Evolutionary conservation across 169 alveolate genomes (phyloP), one percentile per base, ranked within the genome.

Genomic region (Eimeria praecox): DNA sequence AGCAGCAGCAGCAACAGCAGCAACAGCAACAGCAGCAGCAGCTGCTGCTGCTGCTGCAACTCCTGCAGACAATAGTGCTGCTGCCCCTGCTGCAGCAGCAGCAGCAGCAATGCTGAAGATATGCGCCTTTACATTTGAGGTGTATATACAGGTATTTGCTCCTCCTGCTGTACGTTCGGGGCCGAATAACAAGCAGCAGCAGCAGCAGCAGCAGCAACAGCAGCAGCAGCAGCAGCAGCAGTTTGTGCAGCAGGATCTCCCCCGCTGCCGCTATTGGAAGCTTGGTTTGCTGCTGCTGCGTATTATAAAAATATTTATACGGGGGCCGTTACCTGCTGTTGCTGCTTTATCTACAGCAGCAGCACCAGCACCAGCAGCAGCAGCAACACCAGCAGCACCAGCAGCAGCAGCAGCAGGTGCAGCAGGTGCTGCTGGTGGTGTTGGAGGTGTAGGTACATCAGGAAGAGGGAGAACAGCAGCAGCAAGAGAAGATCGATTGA

Each of bases 261-360:
- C 95, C 40, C 94, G 78, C 46, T 75, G 75, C 54, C 75, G 96
- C 40, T 93, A 93, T 89, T 93, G 96, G 96, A 52, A 93, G 35
- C 38, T 93, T 33, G 96, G 93, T 8, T 69, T 56, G 46, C 71
- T 93, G 66, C 93, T 80, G 64, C 64, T 49, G 33, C 86, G 96
- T 44, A 62, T 20, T n/a, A 49, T 93, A 71, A 88, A 93, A 16
- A 56, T 52, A 2, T 27, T 93, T 14, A 42, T 93, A 12, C 87
- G 96, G 40, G 96, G 96, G 35, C 96, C 96, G 35, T 66, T 93
- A 3, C 96, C 96, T 33, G 86, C 59, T n/a, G 69, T 59, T 59
- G 69, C 69, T 59, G 69, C 30, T 20, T 59, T 22, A 3, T 59
- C 96, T 20, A 73, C 59, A 24, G 89, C 89, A 9, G 89, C 69